Percentiles rank a stretch among this genome's conserved stretches.
Evolutionary conservation across 73 alveolate genomes (phyloP).

Genomic region (Vitrella brassicaformis): DNA sequence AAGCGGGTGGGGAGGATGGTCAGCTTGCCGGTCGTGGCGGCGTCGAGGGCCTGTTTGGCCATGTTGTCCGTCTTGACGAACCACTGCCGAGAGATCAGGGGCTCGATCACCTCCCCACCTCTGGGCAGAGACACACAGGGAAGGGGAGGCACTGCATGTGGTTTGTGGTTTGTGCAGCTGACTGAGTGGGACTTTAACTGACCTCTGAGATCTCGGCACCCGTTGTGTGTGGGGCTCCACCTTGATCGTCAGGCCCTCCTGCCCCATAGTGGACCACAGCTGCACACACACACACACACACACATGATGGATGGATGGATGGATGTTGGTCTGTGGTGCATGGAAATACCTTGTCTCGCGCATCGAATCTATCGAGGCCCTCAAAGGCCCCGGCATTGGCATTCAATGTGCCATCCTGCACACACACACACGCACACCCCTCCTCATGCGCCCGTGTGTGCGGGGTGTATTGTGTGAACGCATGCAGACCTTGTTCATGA

Average conservation of each 20-base stretch:
- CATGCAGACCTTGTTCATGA: not conserved
- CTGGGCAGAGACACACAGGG: not conserved
- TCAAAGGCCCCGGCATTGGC: not conserved
- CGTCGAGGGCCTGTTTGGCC: not conserved
- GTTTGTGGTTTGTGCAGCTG: too few species aligned
- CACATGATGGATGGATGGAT: too few species aligned
- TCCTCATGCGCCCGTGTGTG: too few species aligned
- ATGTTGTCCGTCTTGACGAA: slow-evolving; percentile 17
- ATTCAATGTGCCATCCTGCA: not conserved
- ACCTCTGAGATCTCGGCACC: slow-evolving; percentile 34
- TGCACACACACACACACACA: not conserved
- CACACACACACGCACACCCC: too few species aligned
- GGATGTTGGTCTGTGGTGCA: too few species aligned
- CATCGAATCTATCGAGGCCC: too few species aligned
- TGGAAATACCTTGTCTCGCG: too few species aligned
- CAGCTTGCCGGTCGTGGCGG: not conserved
- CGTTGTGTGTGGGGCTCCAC: slow-evolving; percentile 21
- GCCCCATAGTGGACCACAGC: slow-evolving; percentile 21
- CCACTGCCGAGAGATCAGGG: slow-evolving; percentile 37
- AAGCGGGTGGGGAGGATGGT: not conserved
- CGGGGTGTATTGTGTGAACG: too few species aligned
- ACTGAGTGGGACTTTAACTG: too few species aligned
- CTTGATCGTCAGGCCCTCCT: slow-evolving; percentile 14
- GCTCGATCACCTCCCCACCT: slow-evolving; percentile 38
- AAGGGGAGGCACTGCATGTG: not conserved